Evolutionary conservation across 805 yeast genomes (phyloP).

Genomic region (Ogataea thermomethanolica): DNA sequence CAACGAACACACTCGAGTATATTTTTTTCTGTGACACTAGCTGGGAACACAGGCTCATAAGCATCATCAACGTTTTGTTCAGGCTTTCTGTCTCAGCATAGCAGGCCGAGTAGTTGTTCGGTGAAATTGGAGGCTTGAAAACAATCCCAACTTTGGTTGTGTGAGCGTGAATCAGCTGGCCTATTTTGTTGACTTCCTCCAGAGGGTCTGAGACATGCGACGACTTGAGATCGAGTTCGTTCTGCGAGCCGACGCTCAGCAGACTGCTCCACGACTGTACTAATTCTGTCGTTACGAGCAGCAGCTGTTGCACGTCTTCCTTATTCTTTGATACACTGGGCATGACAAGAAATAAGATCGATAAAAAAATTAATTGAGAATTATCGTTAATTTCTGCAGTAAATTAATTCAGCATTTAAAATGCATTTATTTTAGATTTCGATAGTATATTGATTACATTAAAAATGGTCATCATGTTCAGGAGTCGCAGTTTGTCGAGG

Average conservation of each 20-base stretch:
- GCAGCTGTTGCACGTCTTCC: constrained; percentile 17
- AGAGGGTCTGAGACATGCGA: constrained; percentile 42
- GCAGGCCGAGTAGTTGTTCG: constrained; percentile 42
- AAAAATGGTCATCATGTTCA: too few species aligned
- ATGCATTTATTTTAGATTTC: too few species aligned
- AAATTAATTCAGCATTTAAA: too few species aligned
- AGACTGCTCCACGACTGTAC: constrained; percentile 19
- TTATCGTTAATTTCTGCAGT: too few species aligned
- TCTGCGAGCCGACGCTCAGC: constrained; percentile 1
- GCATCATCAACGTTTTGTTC: constrained; percentile 41
- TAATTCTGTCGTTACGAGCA: constrained; percentile 20
- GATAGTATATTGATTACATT: too few species aligned
- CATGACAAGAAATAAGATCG: constrained; percentile 1
- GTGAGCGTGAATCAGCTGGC: constrained; percentile 65
- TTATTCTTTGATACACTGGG: constrained; percentile 12
- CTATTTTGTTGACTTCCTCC: constrained; percentile 56
- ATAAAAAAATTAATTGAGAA: neutral
- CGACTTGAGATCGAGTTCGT: constrained; percentile 7
- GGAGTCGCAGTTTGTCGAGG: neutral
- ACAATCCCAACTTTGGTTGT: constrained; percentile 73
- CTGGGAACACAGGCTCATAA: constrained; percentile 44
- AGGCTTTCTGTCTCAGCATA: constrained; percentile 45
- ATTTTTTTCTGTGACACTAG: constrained; percentile 36
- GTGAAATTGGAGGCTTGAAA: constrained; percentile 54
- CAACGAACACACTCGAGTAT: constrained; percentile 30